These are phyloP conservation scores for Rosa lucieae DNA, from an alignment of 306 rosid genomes.

Conservation along the genomic window DNA sequence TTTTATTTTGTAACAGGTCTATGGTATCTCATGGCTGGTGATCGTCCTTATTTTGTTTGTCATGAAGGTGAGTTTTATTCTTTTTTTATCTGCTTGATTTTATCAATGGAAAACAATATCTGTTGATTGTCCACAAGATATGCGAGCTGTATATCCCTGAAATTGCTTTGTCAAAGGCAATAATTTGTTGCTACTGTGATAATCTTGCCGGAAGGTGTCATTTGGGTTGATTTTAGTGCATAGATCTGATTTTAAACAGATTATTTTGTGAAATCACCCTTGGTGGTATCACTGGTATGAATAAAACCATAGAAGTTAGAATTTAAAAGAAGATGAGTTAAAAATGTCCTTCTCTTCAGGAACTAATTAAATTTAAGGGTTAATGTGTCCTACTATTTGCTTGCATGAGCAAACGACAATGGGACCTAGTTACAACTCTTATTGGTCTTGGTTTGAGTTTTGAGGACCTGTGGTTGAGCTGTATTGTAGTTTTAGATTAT, in stretches of 20 bases:
- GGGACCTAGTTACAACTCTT: background rate
- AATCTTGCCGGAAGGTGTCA: background rate
- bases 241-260: background rate
- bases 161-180: background rate
- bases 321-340: background rate
- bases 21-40: constrained; percentile 97
- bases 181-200: background rate
- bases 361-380: background rate
- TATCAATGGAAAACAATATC: background rate
- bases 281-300: background rate
- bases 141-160: background rate
- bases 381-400: background rate
- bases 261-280: background rate
- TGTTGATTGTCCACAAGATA: background rate
- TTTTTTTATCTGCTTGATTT: constrained; percentile 8
- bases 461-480: background rate
- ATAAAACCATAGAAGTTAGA: background rate
- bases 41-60: constrained; percentile 76
- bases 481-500: background rate
- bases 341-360: background rate
- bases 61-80: constrained; percentile 71
- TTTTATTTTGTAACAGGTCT: constrained; percentile 58
- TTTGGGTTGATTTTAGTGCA: background rate
- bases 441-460: background rate
- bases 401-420: background rate